Base-by-base conservation (phyloP, 1,284 basidiomycete genomes). In the Cutaneotrichosporon mucoides region DNA sequence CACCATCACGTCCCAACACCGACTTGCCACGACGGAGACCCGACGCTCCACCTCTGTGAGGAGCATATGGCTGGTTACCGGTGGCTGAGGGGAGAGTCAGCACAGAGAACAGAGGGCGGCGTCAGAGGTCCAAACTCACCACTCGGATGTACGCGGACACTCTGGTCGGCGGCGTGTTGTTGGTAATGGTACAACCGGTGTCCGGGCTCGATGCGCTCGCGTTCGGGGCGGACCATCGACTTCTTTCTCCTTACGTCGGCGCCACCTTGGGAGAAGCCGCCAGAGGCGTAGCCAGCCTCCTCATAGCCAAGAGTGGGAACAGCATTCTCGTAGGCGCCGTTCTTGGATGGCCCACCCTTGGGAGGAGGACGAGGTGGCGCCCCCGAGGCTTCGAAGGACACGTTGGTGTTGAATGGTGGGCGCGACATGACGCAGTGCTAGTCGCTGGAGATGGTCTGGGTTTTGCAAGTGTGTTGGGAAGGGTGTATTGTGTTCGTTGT, bases 161-260 rank as follows among this genome's bases (percentile, higher is more conserved):
- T 86, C 76, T 92, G 83, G 72, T 90, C 86, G 16, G 88, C 88
- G 12, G 91, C 90, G 78, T 90, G 92, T 65, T 84, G 88, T 55
- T 92, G 87, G 79, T 99, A 99, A 80, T 98, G 89, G 87, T 89
- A 99, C 68, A 95, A 87, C 46, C 93, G 85, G 81, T 98, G 93
- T 51, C 86, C 87, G 8, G 94, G 93, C 73, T 97, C 94, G 71
- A 98, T 92, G 81, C 95, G 90, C 81, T 97, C 95, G 63, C 95
- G 83, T 78, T 99, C 95, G 7, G 96, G 95, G 58, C 86, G 83
- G 56, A 98, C 91, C 50, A 99, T 84, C 72, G 88, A 92, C 84
- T 94, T 95, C 83, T 97, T 98, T 73, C 94, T 80, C 59, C 81
- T 79, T 48, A 89, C 77, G 75, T 77, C 76, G 10, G 68, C 72